phyloP scores from a whole-genome alignment of 2,329 filamentous ascomycete genomes.

The Hymenoscyphus scutula region DNA sequence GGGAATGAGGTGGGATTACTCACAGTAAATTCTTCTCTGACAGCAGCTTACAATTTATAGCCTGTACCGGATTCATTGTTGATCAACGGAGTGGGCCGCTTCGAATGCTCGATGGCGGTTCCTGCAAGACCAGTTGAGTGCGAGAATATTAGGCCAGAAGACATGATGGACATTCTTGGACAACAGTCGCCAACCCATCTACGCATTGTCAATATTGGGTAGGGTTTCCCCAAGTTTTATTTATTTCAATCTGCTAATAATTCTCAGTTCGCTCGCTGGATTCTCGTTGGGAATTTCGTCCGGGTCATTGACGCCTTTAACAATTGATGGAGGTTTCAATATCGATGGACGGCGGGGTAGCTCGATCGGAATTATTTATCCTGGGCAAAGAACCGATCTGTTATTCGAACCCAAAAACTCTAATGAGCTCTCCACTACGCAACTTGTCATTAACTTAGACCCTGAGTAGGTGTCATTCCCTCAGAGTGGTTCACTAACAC shows the following conservation, averaged over 20 bases:
- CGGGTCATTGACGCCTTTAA: constrained; percentile 18
- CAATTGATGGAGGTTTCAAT: constrained; percentile 41
- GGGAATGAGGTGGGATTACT: constrained; percentile 44
- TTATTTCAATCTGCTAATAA: constrained; percentile 14
- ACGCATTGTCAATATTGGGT: background rate
- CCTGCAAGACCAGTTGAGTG: constrained; percentile 47
- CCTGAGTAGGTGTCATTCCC: constrained; percentile 33
- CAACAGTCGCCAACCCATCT: background rate
- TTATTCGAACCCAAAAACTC: constrained; percentile 13
- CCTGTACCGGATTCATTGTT: constrained; percentile 48
- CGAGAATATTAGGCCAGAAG: constrained; percentile 17
- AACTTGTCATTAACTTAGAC: constrained; percentile 33
- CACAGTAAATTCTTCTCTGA: background rate
- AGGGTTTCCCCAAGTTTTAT: background rate
- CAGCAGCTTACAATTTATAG: constrained; percentile 29
- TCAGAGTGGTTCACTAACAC: background rate
- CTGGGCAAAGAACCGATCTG: constrained; percentile 45
- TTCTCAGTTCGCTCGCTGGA: constrained; percentile 20
- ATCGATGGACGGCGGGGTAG: constrained; percentile 28
- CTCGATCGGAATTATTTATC: constrained; percentile 38
- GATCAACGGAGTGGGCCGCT: constrained; percentile 46
- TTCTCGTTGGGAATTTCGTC: constrained; percentile 20
- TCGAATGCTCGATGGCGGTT: constrained; percentile 45
- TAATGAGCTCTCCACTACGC: constrained; percentile 10
- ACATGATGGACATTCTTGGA: constrained; percentile 31